Conservation (phyloP, 805 yeast genomes). For the Pichia membranifaciens region DNA sequence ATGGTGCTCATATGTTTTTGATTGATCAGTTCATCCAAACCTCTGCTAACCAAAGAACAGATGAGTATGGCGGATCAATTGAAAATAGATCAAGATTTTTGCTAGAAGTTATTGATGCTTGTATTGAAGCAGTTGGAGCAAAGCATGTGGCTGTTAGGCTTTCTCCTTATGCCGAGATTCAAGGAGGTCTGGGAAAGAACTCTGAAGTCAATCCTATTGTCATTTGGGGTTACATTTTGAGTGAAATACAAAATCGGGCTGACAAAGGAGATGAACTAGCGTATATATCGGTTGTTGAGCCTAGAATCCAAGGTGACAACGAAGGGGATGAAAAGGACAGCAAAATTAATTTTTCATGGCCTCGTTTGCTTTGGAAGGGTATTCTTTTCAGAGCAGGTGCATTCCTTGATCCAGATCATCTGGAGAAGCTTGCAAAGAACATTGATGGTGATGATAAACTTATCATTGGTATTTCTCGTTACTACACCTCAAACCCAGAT, state of each 20-base stretch:
- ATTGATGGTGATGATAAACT: conserved; percentile 34
- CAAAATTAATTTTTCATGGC: conserved; percentile 15
- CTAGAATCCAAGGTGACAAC: conserved; percentile 59
- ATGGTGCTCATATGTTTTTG: conserved; percentile 37
- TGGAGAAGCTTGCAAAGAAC: conserved; percentile 9
- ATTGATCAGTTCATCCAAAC: conserved; percentile 37
- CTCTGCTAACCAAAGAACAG: conserved; percentile 33
- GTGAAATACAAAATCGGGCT: conserved; percentile 31
- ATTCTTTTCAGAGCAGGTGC: conserved; percentile 22
- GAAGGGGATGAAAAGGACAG: conserved; percentile 6
- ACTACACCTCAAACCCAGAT: conserved; percentile 1
- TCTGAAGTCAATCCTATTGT: conserved; percentile 32
- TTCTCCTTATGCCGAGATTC: conserved; percentile 40
- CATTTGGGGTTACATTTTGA: conserved; percentile 34
- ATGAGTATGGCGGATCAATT: conserved; percentile 38
- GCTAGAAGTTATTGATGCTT: conserved; percentile 45
- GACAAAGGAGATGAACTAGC: conserved; percentile 23
- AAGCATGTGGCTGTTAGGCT: conserved; percentile 42
- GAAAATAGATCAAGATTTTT: conserved; percentile 38
- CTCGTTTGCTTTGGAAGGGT: conserved; percentile 18
- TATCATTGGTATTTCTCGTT: conserved; percentile 32
- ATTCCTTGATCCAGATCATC: conserved; percentile 24
- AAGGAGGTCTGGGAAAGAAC: conserved; percentile 35
- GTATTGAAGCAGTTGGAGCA: conserved; percentile 47
- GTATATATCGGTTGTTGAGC: conserved; percentile 42